Evolutionary conservation across 163 green algal species (phyloP), one percentile per base, ranked within the genome.

Genomic region (Scenedesmus sp.): DNA sequence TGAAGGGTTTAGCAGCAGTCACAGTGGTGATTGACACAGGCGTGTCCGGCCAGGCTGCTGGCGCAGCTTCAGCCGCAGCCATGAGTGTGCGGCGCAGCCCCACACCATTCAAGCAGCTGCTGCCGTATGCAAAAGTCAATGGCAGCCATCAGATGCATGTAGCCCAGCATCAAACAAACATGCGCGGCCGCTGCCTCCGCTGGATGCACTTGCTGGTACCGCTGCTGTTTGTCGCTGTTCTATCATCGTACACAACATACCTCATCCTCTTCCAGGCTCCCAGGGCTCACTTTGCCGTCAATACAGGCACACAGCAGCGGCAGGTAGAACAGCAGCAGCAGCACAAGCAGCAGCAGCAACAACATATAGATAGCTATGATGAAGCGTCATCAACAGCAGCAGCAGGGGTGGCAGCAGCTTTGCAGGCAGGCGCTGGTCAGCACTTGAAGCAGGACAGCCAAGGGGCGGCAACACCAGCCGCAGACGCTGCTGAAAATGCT

Each of bases 201-300:
- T 91, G 76, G 76, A 34, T 91, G 56, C 57, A 13, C 26, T 82
- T 15, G 10, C 10, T 87, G 59, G 13, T 91, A 54, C 87, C 87
- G 2, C 54, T 91, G 20, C 34, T 91, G 12, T 62, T 91, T 60
- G 87, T 62, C 9, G 54, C 87, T 55, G 26, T 91, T n/a, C 57
- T 91, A n/a, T 91, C 87, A 3, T 91, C 87, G 5, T 91, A 91
- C 76, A 62, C 56, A 12, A 91, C 87, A 10, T 91, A 91, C 76
- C 5, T 91, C 10, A n/a, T 91, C 2, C 52, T 87, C 1, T 91
- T 82, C 34, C 87, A 86, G 26, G 87, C n/a, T 0, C 87, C 81
- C 54, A 59, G 81, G 52, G 23, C 70, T 15, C 70, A 79, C 13
- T 15, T 52, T 52, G 18, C 6, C 70, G 46, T 79, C 20, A 52